phyloP scores from a whole-genome alignment of 768 basidiomycete species.

The Naganishia friedmannii region DNA sequence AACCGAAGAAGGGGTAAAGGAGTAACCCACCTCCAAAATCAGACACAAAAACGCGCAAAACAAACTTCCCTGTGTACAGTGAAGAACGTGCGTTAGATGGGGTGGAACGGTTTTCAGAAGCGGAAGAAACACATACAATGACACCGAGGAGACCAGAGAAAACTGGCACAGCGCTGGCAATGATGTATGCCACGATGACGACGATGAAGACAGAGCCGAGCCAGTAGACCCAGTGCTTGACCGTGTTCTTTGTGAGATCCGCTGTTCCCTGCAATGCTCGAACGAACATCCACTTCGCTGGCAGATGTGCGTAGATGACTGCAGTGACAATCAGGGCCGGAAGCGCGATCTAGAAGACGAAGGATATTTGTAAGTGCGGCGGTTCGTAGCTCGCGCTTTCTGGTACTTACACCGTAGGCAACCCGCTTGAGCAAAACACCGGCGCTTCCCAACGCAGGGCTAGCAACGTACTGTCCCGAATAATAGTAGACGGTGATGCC shows the following conservation, averaged over 20 bases:
- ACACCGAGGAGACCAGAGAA: constrained; percentile 37
- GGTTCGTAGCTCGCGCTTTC: no score
- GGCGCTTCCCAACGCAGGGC: constrained; percentile 40
- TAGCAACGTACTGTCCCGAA: constrained; percentile 33
- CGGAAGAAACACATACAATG: no score
- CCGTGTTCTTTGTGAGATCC: constrained; percentile 29
- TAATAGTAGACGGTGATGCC: constrained; percentile 29
- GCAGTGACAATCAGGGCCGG: constrained; percentile 38
- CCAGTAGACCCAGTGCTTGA: constrained; percentile 30
- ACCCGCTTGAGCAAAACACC: constrained; percentile 42
- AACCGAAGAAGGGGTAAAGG: no score
- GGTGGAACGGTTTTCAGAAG: no score
- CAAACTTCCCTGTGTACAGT: no score
- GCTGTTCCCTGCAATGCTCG: constrained; percentile 30
- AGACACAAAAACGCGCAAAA: constrained; percentile 29
- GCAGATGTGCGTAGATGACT: constrained; percentile 33
- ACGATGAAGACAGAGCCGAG: constrained; percentile 16
- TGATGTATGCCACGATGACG: constrained; percentile 27
- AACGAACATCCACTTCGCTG: constrained; percentile 33
- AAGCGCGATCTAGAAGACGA: constrained; percentile 34
- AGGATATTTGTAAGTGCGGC: no score
- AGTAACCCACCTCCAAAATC: no score
- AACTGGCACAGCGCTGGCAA: constrained; percentile 34
- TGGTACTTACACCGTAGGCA: constrained; percentile 34
- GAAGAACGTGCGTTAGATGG: no score